Evolutionary conservation across 108 stramenopile species (phyloP).

Genomic region (Schizochytrium sp.): DNA sequence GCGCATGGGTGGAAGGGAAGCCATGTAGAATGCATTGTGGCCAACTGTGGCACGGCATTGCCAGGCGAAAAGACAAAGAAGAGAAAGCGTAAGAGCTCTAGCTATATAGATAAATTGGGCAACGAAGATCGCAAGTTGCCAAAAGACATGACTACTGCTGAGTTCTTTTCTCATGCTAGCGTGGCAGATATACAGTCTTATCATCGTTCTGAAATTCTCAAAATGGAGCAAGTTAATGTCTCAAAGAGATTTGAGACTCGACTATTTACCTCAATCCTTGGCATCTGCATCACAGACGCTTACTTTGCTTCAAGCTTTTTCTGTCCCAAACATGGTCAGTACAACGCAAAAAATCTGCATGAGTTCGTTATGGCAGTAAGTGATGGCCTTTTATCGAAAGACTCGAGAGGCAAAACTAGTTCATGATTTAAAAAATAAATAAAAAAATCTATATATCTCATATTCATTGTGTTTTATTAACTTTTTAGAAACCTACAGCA

Average conservation of each 20-base stretch:
- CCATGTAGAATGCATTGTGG: not conserved
- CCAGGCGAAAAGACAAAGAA: not conserved
- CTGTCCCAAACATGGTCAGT: not conserved
- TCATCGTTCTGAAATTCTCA: not conserved
- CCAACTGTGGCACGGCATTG: not conserved
- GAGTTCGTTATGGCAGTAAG: not conserved
- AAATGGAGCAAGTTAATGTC: not conserved
- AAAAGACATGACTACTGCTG: not conserved
- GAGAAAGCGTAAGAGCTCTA: not conserved
- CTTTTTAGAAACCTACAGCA: too few relatives aligned
- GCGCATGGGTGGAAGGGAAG: constrained; percentile 21
- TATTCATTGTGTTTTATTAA: not conserved
- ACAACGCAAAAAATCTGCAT: not conserved
- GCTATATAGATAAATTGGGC: too few relatives aligned
- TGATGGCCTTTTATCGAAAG: not conserved
- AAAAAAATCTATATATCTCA: not conserved
- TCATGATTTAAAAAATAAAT: not conserved
- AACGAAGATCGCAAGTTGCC: not conserved
- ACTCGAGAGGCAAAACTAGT: not conserved
- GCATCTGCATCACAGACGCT: constrained; percentile 45
- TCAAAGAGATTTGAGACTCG: constrained; percentile 33
- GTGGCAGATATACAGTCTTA: not conserved
- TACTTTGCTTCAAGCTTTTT: constrained; percentile 25
- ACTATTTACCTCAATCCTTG: constrained; percentile 29
- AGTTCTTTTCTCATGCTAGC: not conserved